phyloP scores from a whole-genome alignment of 169 alveolate species.

The Perkinsus chesapeaki region DNA sequence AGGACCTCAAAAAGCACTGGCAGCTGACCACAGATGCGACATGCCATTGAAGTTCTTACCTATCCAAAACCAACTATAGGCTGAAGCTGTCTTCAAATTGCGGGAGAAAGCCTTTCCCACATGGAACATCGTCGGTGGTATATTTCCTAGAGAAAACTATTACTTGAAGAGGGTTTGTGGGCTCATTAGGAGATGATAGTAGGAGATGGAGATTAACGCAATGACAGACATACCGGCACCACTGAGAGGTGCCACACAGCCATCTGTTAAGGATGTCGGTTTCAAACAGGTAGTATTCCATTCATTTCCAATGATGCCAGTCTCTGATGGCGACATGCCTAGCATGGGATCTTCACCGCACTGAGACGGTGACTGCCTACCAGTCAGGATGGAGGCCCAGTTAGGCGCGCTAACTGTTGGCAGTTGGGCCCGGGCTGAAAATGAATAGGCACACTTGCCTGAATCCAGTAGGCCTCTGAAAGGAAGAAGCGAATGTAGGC shows the following conservation, averaged over 20 bases:
- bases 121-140: not conserved
- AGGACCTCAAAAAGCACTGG: not conserved
- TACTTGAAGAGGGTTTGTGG: too few species aligned
- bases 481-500: too few species aligned
- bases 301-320: not conserved
- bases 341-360: not conserved
- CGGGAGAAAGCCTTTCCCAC: not conserved
- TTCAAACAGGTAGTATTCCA: not conserved
- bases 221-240: not conserved
- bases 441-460: too few species aligned
- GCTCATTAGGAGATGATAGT: not conserved
- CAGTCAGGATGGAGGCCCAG: not conserved
- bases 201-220: not conserved
- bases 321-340: not conserved
- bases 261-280: not conserved
- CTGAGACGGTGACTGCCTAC: not conserved
- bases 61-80: not conserved
- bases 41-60: not conserved
- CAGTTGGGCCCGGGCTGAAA: not conserved
- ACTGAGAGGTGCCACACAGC: not conserved
- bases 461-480: too few species aligned
- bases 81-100: not conserved
- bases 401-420: not conserved
- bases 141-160: too few species aligned
- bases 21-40: too few species aligned